Percentiles rank a stretch among this genome's conserved stretches.
phyloP scores from a whole-genome alignment of 805 yeast genomes.

The Cephaloascus albidus region DNA sequence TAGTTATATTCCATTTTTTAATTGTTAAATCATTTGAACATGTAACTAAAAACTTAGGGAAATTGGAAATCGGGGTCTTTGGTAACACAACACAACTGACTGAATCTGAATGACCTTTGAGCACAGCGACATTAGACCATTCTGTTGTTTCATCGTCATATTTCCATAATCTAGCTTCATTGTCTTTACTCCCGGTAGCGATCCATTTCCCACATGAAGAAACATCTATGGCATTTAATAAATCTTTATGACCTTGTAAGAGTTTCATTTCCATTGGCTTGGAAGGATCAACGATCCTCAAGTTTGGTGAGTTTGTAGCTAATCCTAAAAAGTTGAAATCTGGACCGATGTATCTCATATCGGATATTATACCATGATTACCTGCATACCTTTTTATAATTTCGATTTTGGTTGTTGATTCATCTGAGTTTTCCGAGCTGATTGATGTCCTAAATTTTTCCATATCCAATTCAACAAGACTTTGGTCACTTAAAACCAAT shows the following conservation, averaged over 20 bases:
- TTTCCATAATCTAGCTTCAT: conserved; percentile 77
- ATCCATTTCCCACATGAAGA: conserved; percentile 82
- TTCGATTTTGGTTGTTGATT: conserved; percentile 6
- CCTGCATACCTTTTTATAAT: conserved; percentile 64
- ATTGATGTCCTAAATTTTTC: conserved; percentile 15
- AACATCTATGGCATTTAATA: conserved; percentile 72
- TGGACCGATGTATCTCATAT: conserved; percentile 71
- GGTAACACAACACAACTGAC: conserved; percentile 79
- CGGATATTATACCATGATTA: conserved; percentile 93
- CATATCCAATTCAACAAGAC: conserved; percentile 43
- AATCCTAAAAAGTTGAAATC: conserved; percentile 51
- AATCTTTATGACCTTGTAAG: conserved; percentile 77
- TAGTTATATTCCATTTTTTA: conserved; percentile 64
- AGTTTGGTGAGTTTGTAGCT: conserved; percentile 89
- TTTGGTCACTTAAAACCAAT: conserved; percentile 75
- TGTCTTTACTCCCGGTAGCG: conserved; percentile 87
- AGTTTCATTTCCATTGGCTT: conserved; percentile 52
- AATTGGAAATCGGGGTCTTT: conserved; percentile 26
- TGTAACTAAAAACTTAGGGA: conserved; percentile 68
- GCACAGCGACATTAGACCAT: conserved; percentile 46
- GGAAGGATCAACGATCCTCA: conserved; percentile 64
- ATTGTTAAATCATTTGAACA: conserved; percentile 81
- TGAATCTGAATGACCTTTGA: conserved; percentile 81
- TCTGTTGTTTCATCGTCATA: conserved; percentile 32
- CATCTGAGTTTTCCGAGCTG: conserved; percentile 12